Conservation (phyloP, 768 basidiomycete genomes). For the Gymnopilus junonius region DNA sequence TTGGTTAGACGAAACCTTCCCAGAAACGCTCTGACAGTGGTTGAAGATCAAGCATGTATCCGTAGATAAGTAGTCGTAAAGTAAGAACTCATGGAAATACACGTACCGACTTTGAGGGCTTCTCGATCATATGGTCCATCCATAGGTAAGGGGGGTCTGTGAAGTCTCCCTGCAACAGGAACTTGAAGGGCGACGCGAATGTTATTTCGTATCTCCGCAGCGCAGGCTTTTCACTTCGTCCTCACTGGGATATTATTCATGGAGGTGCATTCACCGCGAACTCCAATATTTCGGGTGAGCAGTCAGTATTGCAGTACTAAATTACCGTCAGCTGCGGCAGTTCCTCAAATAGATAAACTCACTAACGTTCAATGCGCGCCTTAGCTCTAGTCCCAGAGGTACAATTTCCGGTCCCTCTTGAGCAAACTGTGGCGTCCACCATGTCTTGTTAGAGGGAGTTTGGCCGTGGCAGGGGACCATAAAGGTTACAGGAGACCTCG, state of each 20-base stretch:
- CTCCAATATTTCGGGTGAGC: not conserved
- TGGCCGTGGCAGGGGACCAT: constrained; percentile 31
- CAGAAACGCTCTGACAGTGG: not conserved
- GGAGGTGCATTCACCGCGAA: constrained; percentile 8
- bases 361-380: not conserved
- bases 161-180: constrained; percentile 1
- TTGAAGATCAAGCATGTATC: too few relatives aligned
- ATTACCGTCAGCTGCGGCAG: constrained; percentile 12
- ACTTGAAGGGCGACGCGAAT: not conserved
- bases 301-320: constrained; percentile 10
- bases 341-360: not conserved
- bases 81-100: not conserved
- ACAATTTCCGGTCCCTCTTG: constrained; percentile 34
- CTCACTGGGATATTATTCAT: constrained; percentile 10
- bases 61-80: not conserved
- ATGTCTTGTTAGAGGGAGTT: constrained; percentile 30
- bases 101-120: not conserved
- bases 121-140: not conserved
- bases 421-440: constrained; percentile 30
- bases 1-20: constrained; percentile 19
- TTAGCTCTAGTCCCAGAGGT: constrained; percentile 29
- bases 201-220: constrained; percentile 20
- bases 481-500: constrained; percentile 38
- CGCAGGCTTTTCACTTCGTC: constrained; percentile 15
- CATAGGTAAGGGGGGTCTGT: not conserved